Conservation (phyloP, 2,329 filamentous ascomycete genomes). For the Akanthomyces lecanii region DNA sequence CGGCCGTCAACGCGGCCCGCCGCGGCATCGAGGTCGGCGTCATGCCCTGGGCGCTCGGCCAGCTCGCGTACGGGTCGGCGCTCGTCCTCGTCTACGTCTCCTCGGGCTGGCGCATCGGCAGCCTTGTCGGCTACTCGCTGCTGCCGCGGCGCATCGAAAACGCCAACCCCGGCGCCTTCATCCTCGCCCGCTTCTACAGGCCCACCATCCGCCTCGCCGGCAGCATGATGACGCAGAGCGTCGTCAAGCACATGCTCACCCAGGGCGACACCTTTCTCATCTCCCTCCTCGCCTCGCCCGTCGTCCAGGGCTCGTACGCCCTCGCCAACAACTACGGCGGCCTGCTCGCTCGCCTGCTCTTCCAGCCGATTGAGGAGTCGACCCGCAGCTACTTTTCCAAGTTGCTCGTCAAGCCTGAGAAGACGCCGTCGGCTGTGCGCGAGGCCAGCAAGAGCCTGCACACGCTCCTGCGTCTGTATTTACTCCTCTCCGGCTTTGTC, state of each 20-base stretch:
- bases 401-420: conserved; percentile 49
- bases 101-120: conserved; percentile 55
- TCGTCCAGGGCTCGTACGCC: conserved; percentile 86
- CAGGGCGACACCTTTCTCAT: conserved; percentile 92
- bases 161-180: conserved; percentile 35
- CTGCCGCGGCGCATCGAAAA: conserved; percentile 42
- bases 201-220: conserved; percentile 67
- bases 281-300: conserved; percentile 67
- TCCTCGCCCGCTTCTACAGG: conserved; percentile 60
- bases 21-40: conserved; percentile 60
- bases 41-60: conserved; percentile 83
- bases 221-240: conserved; percentile 83
- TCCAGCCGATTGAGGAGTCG: conserved; percentile 94
- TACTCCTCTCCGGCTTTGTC: conserved; percentile 66
- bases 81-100: conserved; percentile 67
- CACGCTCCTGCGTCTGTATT: conserved; percentile 67
- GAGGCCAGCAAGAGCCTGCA: conserved; percentile 52
- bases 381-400: conserved; percentile 86
- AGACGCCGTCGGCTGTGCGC: conserved; percentile 27
- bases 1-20: conserved; percentile 60
- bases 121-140: conserved; percentile 63
- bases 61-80: conserved; percentile 68
- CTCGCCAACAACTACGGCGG: conserved; percentile 94
- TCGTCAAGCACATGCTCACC: conserved; percentile 89
- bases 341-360: conserved; percentile 79